A percentile compares a stretch with the other conserved stretches of the same genome.
phyloP scores from a whole-genome alignment of 169 alveolate genomes.

The Cryptosporidium baileyi region DNA sequence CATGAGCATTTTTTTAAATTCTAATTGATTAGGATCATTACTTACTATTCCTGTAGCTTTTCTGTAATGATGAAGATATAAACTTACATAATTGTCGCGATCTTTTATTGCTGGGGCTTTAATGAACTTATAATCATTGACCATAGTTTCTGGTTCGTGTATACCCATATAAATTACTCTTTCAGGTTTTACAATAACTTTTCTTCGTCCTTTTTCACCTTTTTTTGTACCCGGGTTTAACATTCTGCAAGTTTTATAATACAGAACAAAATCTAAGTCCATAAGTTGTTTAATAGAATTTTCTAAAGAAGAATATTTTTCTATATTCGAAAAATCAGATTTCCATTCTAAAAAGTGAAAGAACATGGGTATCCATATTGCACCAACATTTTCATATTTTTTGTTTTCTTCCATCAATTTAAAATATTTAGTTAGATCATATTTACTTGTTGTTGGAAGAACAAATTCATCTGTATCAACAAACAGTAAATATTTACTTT shows the following conservation, averaged over 20 bases:
- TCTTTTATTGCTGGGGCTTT: neutral
- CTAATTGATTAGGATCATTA: slow-evolving; percentile 46
- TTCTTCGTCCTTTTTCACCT: slow-evolving; percentile 32
- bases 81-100: neutral
- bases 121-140: neutral
- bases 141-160: slow-evolving; percentile 56
- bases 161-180: slow-evolving; percentile 55
- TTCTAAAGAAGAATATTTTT: slow-evolving; percentile 9
- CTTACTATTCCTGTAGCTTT: slow-evolving; percentile 47
- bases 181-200: slow-evolving; percentile 41
- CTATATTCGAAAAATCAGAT: neutral
- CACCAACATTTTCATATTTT: slow-evolving; percentile 20
- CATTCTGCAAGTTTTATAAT: slow-evolving; percentile 54
- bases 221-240: slow-evolving; percentile 35
- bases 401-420: neutral
- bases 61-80: slow-evolving; percentile 52
- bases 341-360: slow-evolving; percentile 64
- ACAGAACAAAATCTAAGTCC: slow-evolving; percentile 4
- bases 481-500: slow-evolving; percentile 28
- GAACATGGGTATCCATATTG: slow-evolving; percentile 66
- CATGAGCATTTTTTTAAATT: neutral
- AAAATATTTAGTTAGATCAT: neutral
- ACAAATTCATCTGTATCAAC: slow-evolving; percentile 61
- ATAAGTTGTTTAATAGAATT: neutral
- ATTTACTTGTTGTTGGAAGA: slow-evolving; percentile 14